Evolutionary conservation across 2,329 filamentous ascomycete genomes (phyloP).

Genomic region (Neofusicoccum laricinum): DNA sequence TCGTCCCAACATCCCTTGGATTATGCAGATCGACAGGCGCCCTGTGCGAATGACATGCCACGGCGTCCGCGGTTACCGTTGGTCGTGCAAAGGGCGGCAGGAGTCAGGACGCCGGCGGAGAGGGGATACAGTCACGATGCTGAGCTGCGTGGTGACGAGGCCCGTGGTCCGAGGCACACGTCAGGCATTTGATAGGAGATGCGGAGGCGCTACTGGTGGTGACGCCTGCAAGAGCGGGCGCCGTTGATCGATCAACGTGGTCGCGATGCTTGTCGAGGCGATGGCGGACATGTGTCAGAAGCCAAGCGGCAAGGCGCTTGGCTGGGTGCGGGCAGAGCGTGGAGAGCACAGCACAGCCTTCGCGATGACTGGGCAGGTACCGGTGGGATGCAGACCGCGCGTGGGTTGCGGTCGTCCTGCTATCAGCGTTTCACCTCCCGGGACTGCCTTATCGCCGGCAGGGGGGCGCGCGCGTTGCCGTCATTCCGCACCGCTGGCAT

Average conservation of each 20-base stretch:
- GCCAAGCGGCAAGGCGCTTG: constrained; percentile 1
- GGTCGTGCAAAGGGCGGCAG: neutral
- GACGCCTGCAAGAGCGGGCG: neutral
- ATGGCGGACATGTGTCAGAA: constrained; percentile 14
- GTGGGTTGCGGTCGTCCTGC: neutral
- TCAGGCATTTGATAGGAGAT: neutral
- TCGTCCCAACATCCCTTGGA: neutral
- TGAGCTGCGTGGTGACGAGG: neutral
- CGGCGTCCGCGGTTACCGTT: neutral
- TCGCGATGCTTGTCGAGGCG: neutral
- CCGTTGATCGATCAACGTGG: constrained; percentile 8
- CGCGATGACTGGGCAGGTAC: neutral
- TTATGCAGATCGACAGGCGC: neutral
- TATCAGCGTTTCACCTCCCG: neutral
- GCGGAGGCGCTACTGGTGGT: neutral
- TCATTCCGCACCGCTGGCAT: neutral
- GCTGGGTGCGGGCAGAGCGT: neutral
- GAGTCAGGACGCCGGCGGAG: neutral
- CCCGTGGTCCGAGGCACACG: neutral
- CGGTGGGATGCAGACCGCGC: neutral
- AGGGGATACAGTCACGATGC: no score
- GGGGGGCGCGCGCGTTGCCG: neutral
- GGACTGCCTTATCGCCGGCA: neutral
- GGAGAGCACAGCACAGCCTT: neutral
- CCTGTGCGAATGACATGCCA: neutral